Evolutionary conservation across 2,329 filamentous ascomycete species (phyloP).

Genomic region (Chaetothyriales sp.): DNA sequence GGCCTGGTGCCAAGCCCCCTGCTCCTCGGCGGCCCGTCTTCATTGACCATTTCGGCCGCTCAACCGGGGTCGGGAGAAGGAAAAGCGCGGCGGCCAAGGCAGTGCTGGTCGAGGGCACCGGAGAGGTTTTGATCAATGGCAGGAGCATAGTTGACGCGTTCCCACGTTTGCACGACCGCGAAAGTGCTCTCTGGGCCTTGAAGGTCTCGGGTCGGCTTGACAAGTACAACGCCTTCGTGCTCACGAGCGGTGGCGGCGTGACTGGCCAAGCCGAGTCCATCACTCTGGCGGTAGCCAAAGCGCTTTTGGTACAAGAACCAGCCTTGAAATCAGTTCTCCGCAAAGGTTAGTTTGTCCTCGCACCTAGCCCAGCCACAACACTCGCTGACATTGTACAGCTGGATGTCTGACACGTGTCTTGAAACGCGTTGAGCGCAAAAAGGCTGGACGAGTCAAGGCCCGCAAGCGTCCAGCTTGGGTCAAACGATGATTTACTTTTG

Average conservation of each 20-base stretch:
- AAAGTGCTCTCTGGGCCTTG: slow-evolving; percentile 84
- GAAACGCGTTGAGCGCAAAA: slow-evolving; percentile 93
- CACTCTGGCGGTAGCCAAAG: slow-evolving; percentile 77
- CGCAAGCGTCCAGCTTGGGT: slow-evolving; percentile 98
- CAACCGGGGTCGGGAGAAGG: slow-evolving; percentile 66
- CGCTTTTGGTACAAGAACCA: slow-evolving; percentile 79
- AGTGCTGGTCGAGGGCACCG: slow-evolving; percentile 81
- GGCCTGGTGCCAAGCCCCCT: slow-evolving; percentile 55
- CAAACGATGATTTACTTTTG: slow-evolving; percentile 47
- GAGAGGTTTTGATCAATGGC: slow-evolving; percentile 79
- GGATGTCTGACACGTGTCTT: slow-evolving; percentile 84
- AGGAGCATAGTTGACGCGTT: slow-evolving; percentile 72
- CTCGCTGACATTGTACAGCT: slow-evolving; percentile 39
- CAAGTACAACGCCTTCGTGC: slow-evolving; percentile 93
- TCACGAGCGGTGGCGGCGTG: slow-evolving; percentile 70
- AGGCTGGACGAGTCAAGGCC: slow-evolving; percentile 87
- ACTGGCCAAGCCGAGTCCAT: slow-evolving; percentile 94
- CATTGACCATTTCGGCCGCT: slow-evolving; percentile 63
- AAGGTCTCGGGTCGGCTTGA: slow-evolving; percentile 68
- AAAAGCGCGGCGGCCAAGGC: slow-evolving; percentile 78
- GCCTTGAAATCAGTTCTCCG: slow-evolving; percentile 73
- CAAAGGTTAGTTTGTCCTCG: slow-evolving; percentile 53
- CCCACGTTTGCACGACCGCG: slow-evolving; percentile 76
- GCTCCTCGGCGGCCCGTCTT: slow-evolving; percentile 47
- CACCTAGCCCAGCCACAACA: slow-evolving; percentile 1